Evolutionary conservation across 148 eudicot genomes (phyloP), one percentile per base, ranked within the genome.

Genomic region (Hydrangea macrophylla): DNA sequence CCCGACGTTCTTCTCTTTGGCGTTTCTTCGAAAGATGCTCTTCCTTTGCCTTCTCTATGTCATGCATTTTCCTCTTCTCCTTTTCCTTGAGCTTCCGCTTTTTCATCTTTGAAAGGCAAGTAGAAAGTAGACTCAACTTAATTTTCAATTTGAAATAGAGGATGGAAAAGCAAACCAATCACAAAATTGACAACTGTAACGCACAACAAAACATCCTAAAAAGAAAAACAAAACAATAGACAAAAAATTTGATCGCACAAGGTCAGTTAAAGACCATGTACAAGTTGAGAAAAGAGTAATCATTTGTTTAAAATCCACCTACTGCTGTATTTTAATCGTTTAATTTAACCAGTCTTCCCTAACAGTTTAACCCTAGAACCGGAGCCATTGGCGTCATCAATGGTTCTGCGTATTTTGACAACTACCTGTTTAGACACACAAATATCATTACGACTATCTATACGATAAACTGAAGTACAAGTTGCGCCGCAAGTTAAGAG

Each of bases 1-100:
- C 92, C 18, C 83, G 79, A 9, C 96, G 81, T 77, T 94, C 97
- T 62, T 90, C 96, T 69, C 92, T 81, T 66, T 84, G 84, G 5
- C 89, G 90, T 68, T 90, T 88, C 26, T 75, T 88, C 0, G 87
- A 75, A 10, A 90, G 12, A 61, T 60, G 72, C 48, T 87, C 97
- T 32, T 86, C 86, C 79, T 94, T 90, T 25, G 91, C 84, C 60
- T 79, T 86, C 75, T 85, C 73, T 9, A 51, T 76, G 62, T 77
- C 84, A 20, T 55, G 70, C 40, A 17, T 53, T 78, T 85, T 85
- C 73, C 77, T 83, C 86, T 86, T 88, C 64, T 77, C 92, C 24
- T 50, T 76, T 10, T 88, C 88, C 74, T 85, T 85, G 2, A 70
- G 79, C 71, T 84, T 86, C 7, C 80, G 78, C 67, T 88, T 85